Evolutionary conservation across 768 basidiomycete species (phyloP), one percentile per base, ranked within the genome.

Genomic region (Leccinum rimulosum): DNA sequence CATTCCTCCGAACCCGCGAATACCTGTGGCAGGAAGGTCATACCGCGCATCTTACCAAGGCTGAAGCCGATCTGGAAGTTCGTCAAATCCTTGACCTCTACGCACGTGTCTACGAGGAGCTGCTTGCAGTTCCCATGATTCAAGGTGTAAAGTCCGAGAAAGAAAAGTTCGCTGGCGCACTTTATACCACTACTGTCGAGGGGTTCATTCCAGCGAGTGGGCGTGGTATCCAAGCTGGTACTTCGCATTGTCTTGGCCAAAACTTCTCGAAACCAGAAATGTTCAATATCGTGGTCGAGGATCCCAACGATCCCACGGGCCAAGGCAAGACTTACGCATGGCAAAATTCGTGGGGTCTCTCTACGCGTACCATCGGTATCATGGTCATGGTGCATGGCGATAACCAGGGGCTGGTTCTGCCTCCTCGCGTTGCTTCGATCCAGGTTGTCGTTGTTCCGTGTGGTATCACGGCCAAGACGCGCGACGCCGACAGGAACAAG

Each of bases 11-110:
- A 57, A 98, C 97, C 2, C 92, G 97, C 71, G 97, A 99, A 78
- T 99, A 98, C 83, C 80, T 99, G n/a, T 99, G 97, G 97, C 97
- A 99, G 78, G 97, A 99, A 75, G 97, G 97, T 38, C 97, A 99
- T 78, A 98, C 97, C 9, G 96, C 97, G 3, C 86, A 89, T 75
- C 81, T 95, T 48, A 92, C 89, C 64, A 90, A 95, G 74, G 70
- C 78, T 4, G 96, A 98, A 73, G 96, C 96, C 27, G 97, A 93
- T 68, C 79, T 76, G 53, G 97, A 98, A 76, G 97, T 98, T 15
- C 85, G 82, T 19, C 84, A 96, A 58, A 98, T 99, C 66, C 88
- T 99, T 67, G 95, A 97, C 57, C 87, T 98, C 61, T 99, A 99
- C 78, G 88, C 91, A 35, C 88, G 86, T 58, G 91, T 98, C 8